These are phyloP conservation scores for Hura crepitans DNA, from an alignment of 441 rosid genomes.

Conservation along the genomic window DNA sequence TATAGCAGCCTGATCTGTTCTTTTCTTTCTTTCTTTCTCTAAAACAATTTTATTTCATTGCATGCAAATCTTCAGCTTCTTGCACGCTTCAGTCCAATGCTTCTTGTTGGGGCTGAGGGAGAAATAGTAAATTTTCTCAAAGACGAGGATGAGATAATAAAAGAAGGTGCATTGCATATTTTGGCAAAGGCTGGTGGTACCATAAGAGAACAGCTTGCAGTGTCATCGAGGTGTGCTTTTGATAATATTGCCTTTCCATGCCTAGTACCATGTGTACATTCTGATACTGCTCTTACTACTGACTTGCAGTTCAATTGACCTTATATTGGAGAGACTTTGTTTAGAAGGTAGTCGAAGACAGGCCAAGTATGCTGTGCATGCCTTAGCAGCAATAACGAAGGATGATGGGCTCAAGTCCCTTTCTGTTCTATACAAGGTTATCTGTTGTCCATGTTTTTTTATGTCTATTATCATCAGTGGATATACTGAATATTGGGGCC, in stretches of 20 bases:
- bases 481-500: neutral
- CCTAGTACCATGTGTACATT: constrained; percentile 18
- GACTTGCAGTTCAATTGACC: constrained; percentile 79
- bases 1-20: neutral
- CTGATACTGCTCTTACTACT: constrained; percentile 29
- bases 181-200: constrained; percentile 98
- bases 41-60: neutral
- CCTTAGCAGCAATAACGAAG: constrained; percentile 96
- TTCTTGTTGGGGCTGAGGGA: constrained; percentile 81
- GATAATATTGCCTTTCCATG: constrained; percentile 1
- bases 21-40: constrained; percentile 3
- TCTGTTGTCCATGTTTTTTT: constrained; percentile 6
- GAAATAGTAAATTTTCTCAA: constrained; percentile 72
- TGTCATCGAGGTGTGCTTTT: constrained; percentile 66
- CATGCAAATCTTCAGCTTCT: constrained; percentile 57
- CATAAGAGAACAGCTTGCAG: constrained; percentile 85
- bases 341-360: constrained; percentile 95
- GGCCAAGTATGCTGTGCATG: constrained; percentile 98
- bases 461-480: neutral
- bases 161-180: constrained; percentile 86
- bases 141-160: constrained; percentile 80
- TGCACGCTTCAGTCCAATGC: constrained; percentile 77
- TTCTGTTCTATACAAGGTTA: constrained; percentile 94
- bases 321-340: constrained; percentile 86
- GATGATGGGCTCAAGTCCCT: constrained; percentile 98